These are phyloP conservation scores for Mediolabrus comicus DNA, from an alignment of 108 stramenopile species.

Conservation along the genomic window DNA sequence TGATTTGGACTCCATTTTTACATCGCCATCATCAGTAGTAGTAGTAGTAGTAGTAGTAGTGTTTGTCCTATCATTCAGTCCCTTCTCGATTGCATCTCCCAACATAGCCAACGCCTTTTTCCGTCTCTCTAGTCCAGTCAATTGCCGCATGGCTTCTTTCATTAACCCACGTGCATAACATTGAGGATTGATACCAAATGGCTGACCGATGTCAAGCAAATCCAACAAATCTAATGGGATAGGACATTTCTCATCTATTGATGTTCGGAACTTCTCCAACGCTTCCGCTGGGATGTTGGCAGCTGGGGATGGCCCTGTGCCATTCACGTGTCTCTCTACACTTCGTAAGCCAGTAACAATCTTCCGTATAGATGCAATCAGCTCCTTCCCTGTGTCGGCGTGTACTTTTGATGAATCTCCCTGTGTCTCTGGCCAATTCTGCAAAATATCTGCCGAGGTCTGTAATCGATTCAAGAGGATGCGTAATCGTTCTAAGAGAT, in stretches of 20 bases:
- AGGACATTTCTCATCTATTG: constrained; percentile 57
- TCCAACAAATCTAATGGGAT: constrained; percentile 81
- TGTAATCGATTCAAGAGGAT: constrained; percentile 56
- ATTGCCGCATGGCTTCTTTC: constrained; percentile 65
- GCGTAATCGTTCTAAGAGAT: constrained; percentile 68
- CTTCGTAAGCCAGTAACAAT: constrained; percentile 46
- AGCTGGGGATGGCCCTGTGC: constrained; percentile 6
- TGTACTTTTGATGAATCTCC: constrained; percentile 70
- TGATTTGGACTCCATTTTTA: constrained; percentile 51
- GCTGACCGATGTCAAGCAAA: constrained; percentile 64
- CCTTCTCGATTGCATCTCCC: constrained; percentile 61
- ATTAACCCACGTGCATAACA: constrained; percentile 77
- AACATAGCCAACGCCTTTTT: constrained; percentile 74
- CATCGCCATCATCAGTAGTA: too few species aligned
- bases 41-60: too few species aligned
- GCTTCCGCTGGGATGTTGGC: constrained; percentile 33
- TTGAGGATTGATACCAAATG: constrained; percentile 72
- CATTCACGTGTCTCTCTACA: constrained; percentile 65
- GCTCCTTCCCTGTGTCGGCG: constrained; percentile 59
- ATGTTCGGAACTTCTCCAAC: constrained; percentile 38
- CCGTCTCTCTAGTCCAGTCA: constrained; percentile 68
- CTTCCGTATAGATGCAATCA: constrained; percentile 56
- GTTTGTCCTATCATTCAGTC: constrained; percentile 29
- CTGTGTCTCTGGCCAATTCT: constrained; percentile 67
- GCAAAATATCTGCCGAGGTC: constrained; percentile 57